A percentile compares a stretch with the other conserved stretches of the same genome.
phyloP scores from a whole-genome alignment of 2,329 filamentous ascomycete genomes.

The Colletotrichum caudatum region DNA sequence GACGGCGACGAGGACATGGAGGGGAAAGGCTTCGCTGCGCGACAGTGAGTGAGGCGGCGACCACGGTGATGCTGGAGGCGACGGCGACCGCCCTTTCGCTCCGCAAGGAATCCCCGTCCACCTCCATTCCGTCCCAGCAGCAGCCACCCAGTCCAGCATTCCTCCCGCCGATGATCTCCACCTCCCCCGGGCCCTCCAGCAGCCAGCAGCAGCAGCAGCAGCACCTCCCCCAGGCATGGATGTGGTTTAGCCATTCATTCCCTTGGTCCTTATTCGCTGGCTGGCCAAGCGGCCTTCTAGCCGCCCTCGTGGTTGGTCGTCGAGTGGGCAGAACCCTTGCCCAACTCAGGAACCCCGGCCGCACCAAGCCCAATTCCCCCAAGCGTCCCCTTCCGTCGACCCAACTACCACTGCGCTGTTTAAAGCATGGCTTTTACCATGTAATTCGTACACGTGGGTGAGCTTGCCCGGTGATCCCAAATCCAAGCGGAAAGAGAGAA shows the following conservation, averaged over 20 bases:
- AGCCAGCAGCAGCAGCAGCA: neutral
- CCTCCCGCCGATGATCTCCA: constrained; percentile 13
- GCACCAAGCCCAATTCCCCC: neutral
- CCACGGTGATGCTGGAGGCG: constrained; percentile 30
- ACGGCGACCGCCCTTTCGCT: constrained; percentile 39
- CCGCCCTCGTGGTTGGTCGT: constrained; percentile 30
- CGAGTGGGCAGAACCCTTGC: constrained; percentile 17
- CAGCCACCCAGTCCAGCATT: constrained; percentile 10
- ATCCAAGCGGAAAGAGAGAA: neutral
- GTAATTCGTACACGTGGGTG: neutral
- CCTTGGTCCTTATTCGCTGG: neutral
- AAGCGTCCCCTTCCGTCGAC: constrained; percentile 10
- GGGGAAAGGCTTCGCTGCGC: constrained; percentile 3
- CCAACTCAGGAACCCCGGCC: constrained; percentile 11
- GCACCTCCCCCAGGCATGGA: constrained; percentile 10
- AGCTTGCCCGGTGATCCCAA: neutral
- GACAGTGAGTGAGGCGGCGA: constrained; percentile 24
- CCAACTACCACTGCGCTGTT: constrained; percentile 9
- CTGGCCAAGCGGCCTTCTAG: constrained; percentile 20
- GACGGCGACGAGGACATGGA: neutral
- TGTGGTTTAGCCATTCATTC: constrained; percentile 26
- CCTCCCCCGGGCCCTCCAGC: constrained; percentile 11
- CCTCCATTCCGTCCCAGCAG: neutral
- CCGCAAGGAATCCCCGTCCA: constrained; percentile 35
- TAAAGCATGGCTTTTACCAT: neutral